Percentiles rank a stretch among this genome's conserved stretches.
phyloP scores from a whole-genome alignment of 352 stramenopile species.

The Phytophthora megakarya region DNA sequence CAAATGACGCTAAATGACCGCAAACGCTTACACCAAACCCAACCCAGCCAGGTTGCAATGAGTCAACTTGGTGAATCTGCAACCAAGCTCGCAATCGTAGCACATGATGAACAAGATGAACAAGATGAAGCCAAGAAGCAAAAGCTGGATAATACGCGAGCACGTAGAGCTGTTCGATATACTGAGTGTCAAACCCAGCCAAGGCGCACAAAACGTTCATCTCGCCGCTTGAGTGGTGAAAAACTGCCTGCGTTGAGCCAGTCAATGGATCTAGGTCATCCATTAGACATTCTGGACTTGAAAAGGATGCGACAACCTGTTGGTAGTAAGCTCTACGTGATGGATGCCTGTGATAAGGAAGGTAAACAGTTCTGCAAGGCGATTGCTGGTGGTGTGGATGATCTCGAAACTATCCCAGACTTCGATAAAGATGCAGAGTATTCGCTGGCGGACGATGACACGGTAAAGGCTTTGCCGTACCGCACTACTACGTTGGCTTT shows the following conservation, averaged over 20 bases:
- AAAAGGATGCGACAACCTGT: neutral
- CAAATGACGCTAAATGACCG: conserved; percentile 62
- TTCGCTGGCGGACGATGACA: conserved; percentile 40
- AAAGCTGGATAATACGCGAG: conserved; percentile 4
- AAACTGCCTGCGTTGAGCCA: neutral
- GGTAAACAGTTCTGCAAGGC: conserved; percentile 36
- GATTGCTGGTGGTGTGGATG: conserved; percentile 16
- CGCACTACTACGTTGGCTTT: conserved; percentile 68
- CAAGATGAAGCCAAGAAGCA: conserved; percentile 21
- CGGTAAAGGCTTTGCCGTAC: conserved; percentile 59
- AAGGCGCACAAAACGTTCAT: conserved; percentile 45
- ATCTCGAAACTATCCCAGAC: neutral
- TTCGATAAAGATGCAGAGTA: conserved; percentile 46
- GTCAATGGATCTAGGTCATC: neutral
- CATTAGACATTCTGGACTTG: conserved; percentile 4
- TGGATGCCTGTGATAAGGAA: conserved; percentile 20
- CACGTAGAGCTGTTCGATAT: neutral
- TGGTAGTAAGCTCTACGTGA: neutral
- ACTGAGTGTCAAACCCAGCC: neutral
- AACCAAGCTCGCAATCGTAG: conserved; percentile 56
- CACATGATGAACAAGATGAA: conserved; percentile 24
- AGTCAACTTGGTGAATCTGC: conserved; percentile 56
- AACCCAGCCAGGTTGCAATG: conserved; percentile 70
- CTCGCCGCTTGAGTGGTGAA: conserved; percentile 39
- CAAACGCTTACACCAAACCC: conserved; percentile 70